Base-by-base conservation (phyloP, 73 alveolate genomes). In the Symbiodinium natans region DNA sequence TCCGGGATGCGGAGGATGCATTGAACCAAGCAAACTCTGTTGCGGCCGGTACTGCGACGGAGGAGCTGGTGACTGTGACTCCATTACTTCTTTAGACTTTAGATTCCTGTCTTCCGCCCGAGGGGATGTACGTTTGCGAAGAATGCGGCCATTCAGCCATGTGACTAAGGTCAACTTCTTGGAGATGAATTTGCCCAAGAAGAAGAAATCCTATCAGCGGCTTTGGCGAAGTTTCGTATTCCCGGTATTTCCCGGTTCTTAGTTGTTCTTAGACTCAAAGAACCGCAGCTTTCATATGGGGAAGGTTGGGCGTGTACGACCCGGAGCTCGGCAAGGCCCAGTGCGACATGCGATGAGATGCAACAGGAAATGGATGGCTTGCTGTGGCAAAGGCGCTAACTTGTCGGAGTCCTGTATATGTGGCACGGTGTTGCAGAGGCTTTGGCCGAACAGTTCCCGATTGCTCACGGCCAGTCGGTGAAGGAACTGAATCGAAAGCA, bases 161-260 rank as follows among this genome's bases (percentile, higher is more conserved):
- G n/a, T 25, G 92, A 34, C 42, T 42, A 19, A 90, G 97, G 92
- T 80, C 41, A 92, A 74, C 84, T 92, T 92, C 83, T 40, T 92
- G 52, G 98, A 92, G 84, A 92, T 92, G 98, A 92, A 92, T 68
- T 46, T 92, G 90, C 98, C 98, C 46, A 92, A 92, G 98, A 74
- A 92, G 77, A 92, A 90, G 52, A 90, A 90, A 31, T 38, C 86
- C 43, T 90, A 90, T 34, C 97, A 90, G 97, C 46, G n/a, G 31
- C 68, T 83, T 21, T 38, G 56, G 83, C 83, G 6, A 13, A n/a
- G n/a, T n/a, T n/a, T n/a, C n/a, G n/a, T n/a, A n/a, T n/a, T n/a
- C n/a, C n/a, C n/a, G n/a, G n/a, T n/a, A n/a, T n/a, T n/a, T n/a
- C n/a, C n/a, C n/a, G n/a, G n/a, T n/a, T n/a, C n/a, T n/a, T n/a